These are phyloP conservation scores for Athelia psychrophila DNA, from an alignment of 1,284 basidiomycete genomes.

Conservation along the genomic window DNA sequence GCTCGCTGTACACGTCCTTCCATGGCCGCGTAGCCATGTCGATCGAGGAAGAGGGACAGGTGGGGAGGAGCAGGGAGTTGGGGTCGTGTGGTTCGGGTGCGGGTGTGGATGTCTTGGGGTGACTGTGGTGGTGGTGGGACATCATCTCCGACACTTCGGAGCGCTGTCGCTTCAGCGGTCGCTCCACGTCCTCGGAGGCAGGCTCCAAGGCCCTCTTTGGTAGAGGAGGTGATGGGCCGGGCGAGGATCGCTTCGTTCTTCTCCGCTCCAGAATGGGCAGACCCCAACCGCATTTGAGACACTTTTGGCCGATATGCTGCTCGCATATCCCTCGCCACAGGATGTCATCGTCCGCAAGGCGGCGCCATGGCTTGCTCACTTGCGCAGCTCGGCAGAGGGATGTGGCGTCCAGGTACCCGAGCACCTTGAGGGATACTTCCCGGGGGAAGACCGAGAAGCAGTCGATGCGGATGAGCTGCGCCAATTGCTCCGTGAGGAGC, in stretches of 20 bases:
- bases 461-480: constrained; percentile 92
- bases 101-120: not conserved
- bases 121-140: not conserved
- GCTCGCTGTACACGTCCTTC: constrained; percentile 99
- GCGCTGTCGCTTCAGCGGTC: constrained; percentile 53
- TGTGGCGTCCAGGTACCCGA: constrained; percentile 92
- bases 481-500: constrained; percentile 89
- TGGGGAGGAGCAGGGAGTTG: constrained; percentile 11
- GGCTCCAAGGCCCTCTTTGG: constrained; percentile 39
- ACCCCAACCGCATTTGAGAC: constrained; percentile 97
- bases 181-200: constrained; percentile 16
- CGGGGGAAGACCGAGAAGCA: constrained; percentile 91
- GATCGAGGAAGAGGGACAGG: constrained; percentile 12
- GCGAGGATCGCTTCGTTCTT: constrained; percentile 39
- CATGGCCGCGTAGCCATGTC: constrained; percentile 75
- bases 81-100: not conserved
- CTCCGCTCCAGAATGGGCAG: constrained; percentile 87
- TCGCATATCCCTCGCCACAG: constrained; percentile 98
- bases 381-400: constrained; percentile 96
- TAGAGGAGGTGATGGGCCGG: constrained; percentile 33
- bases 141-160: constrained; percentile 22
- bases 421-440: constrained; percentile 88
- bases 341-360: constrained; percentile 92
- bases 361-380: constrained; percentile 85
- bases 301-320: constrained; percentile 98